Evolutionary conservation across 108 stramenopile genomes (phyloP).

Genomic region (Pseudonitzschia multiseries): DNA sequence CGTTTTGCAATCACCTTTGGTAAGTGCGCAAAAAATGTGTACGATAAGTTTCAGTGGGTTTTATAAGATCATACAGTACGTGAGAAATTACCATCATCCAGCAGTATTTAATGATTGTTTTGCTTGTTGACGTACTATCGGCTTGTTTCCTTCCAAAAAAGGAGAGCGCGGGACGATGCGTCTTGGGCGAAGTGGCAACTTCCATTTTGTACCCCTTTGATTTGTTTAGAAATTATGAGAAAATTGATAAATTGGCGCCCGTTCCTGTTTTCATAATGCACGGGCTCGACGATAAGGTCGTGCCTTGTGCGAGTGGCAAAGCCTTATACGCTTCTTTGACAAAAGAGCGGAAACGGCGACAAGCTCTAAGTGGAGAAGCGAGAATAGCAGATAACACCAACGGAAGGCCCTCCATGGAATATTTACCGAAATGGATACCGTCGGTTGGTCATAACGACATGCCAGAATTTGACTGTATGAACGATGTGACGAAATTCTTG

Average conservation of each 20-base stretch:
- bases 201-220: constrained; percentile 26
- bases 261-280: constrained; percentile 38
- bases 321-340: constrained; percentile 16
- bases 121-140: not conserved
- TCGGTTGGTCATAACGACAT: constrained; percentile 38
- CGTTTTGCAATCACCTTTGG: constrained; percentile 44
- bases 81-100: not conserved
- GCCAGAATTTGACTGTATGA: constrained; percentile 23
- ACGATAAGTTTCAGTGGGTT: not conserved
- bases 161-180: constrained; percentile 35
- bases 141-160: not conserved
- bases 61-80: too few species aligned
- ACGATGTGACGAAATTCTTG: constrained; percentile 24
- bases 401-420: constrained; percentile 15
- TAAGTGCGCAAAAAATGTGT: not conserved
- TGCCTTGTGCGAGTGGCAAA: constrained; percentile 35
- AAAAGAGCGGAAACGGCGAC: not conserved
- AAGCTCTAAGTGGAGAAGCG: not conserved
- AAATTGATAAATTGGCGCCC: constrained; percentile 19
- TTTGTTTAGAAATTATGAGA: constrained; percentile 34
- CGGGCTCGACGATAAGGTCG: constrained; percentile 26
- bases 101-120: not conserved
- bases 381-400: not conserved
- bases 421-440: constrained; percentile 34
- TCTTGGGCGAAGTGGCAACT: constrained; percentile 20